Conservation (phyloP, 2,329 filamentous ascomycete genomes). For the Colletotrichum costaricense region DNA sequence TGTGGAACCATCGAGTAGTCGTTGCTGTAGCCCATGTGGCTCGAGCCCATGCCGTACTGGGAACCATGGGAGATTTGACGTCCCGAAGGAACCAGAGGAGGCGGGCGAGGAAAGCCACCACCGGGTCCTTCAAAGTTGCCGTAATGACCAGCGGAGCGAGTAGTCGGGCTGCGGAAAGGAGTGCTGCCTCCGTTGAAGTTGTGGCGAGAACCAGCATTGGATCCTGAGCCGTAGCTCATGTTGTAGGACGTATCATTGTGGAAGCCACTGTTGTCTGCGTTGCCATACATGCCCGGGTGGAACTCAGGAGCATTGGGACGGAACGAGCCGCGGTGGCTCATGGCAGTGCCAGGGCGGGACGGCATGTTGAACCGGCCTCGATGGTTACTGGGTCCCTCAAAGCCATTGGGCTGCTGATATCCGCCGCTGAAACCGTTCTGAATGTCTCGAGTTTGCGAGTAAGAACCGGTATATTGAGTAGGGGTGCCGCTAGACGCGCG, state of each 20-base stretch:
- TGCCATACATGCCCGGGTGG: constrained; percentile 39
- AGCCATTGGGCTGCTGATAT: constrained; percentile 5
- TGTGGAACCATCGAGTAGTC: constrained; percentile 14
- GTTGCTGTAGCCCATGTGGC: neutral
- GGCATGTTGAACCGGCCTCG: neutral
- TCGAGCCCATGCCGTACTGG: neutral
- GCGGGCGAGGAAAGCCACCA: neutral
- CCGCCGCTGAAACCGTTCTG: constrained; percentile 1
- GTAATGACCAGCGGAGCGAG: constrained; percentile 17
- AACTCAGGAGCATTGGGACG: constrained; percentile 48
- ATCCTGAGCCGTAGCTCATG: constrained; percentile 10
- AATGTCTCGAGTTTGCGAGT: constrained; percentile 15
- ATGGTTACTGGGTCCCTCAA: neutral
- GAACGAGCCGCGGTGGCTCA: constrained; percentile 39
- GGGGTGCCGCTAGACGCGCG: constrained; percentile 4
- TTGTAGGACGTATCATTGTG: constrained; percentile 24
- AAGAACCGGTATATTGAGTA: constrained; percentile 9
- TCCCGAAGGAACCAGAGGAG: constrained; percentile 14
- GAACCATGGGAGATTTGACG: neutral
- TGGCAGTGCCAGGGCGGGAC: constrained; percentile 27
- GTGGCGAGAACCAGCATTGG: constrained; percentile 17
- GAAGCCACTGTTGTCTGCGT: neutral
- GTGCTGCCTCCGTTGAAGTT: constrained; percentile 18
- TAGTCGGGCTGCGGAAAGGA: constrained; percentile 24
- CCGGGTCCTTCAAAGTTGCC: constrained; percentile 8